These are phyloP conservation scores for Pythium phragmiticola DNA, from an alignment of 352 stramenopile genomes.

Conservation along the genomic window DNA sequence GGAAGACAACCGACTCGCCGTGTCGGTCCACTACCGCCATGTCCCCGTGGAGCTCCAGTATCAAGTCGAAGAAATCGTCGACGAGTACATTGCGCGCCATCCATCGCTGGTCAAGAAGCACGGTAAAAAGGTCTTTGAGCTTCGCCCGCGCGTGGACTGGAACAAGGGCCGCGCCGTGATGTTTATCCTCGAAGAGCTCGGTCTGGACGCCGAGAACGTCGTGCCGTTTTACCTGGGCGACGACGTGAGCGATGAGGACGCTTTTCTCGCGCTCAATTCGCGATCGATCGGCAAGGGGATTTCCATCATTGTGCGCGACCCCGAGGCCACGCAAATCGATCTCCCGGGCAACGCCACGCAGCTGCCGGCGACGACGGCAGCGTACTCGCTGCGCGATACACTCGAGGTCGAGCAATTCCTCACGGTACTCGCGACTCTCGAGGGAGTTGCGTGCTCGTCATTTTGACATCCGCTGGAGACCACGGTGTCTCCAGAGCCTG, in stretches of 20 bases:
- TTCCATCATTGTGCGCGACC: constrained; percentile 64
- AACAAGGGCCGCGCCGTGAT: constrained; percentile 80
- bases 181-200: constrained; percentile 67
- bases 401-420: constrained; percentile 59
- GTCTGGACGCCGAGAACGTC: constrained; percentile 57
- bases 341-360: constrained; percentile 46
- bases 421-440: constrained; percentile 42
- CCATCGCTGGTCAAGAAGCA: constrained; percentile 58
- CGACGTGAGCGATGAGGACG: constrained; percentile 79
- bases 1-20: constrained; percentile 76
- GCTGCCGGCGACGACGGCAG: constrained; percentile 47
- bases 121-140: constrained; percentile 81
- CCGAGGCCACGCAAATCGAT: constrained; percentile 43
- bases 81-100: constrained; percentile 57
- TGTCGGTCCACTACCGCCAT: constrained; percentile 80
- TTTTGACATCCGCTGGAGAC: constrained; percentile 33
- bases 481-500: constrained; percentile 17
- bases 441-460: constrained; percentile 30
- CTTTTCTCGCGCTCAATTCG: constrained; percentile 54
- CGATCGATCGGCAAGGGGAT: constrained; percentile 44
- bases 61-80: constrained; percentile 88
- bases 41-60: constrained; percentile 36
- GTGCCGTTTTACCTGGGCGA: constrained; percentile 85
- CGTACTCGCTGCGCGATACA: constrained; percentile 59
- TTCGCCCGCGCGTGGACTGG: constrained; percentile 76